Evolutionary conservation across 257 asterid genomes (phyloP), one percentile per base, ranked within the genome.

Genomic region (Craterostigma plantagineum): DNA sequence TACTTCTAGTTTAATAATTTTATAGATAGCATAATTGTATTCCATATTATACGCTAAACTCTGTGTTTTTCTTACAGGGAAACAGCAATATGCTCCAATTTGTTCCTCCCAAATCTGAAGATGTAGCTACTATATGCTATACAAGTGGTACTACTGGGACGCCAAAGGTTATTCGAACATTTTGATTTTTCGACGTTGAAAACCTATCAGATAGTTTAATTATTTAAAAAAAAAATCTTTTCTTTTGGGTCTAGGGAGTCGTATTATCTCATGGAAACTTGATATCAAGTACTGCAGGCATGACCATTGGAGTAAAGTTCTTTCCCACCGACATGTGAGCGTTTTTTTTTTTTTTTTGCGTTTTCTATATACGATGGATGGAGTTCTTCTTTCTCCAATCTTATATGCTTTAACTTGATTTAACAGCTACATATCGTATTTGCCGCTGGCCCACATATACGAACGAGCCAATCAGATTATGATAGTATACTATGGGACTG

Each of bases 61-160:
- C 6, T 23, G 30, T 23, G 30, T 43, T 33, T n/a, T 47, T 23
- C 18, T 11, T 53, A 50, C 50, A 87, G 97, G 97, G 97, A 39
- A 63, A 41, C 51, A 63, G 65, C 55, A 79, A 58, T 56, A 53
- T 63, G 60, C 77, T 63, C 42, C 90, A 93, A 34, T 79, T 81
- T 68, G 61, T 57, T 62, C 82, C 95, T 53, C 97, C 97, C 51
- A 81, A 59, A 66, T 74, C 93, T 38, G 80, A 70, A 55, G 92
- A 87, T 36, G 51, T 67, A 44, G 95, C 95, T 14, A 87, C 97
- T n/a, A 65, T 87, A 69, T 87, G 97, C 74, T 86, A 86, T 57
- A 81, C 94, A 12, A 86, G 97, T 56, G 97, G 97, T 35, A 86
- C 97, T 43, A 87, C 97, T 35, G 97, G 97, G 50, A 87, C 97